Base-by-base conservation (phyloP, 2,329 filamentous ascomycete species). In the Trichophyton verrucosum region DNA sequence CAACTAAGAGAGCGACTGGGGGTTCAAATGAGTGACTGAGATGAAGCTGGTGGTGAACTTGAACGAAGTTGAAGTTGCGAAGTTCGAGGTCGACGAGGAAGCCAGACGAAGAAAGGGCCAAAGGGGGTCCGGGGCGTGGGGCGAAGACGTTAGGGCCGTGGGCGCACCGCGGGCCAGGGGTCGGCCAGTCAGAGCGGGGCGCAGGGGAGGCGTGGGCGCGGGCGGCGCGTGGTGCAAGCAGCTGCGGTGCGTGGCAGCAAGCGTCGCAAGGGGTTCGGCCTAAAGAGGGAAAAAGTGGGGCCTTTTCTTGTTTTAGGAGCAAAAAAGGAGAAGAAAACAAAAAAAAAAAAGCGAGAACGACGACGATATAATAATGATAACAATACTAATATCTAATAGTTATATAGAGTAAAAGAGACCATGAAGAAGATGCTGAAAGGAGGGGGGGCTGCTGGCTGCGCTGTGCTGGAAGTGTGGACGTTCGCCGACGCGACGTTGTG, bases 81-180 rank as follows among this genome's bases (percentile, higher is more conserved):
- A 46, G 33, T 38, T 38, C 11, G 60, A 58, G 65, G 67, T 64
- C 64, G 65, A 66, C 61, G 65, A 65, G 62, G 59, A 64, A 64
- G 66, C 57, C 63, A 66, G 27, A 30, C 27, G 27, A 66, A 66
- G 64, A 36, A 61, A 42, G 61, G 61, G 62, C 56, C 62, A 53
- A 62, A 65, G 65, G 61, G 63, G 61, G 61, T 49, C 27, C 17
- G 42, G 58, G 22, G 15, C 44, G 42, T 58, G 27, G 53, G 36
- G 24, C 8, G 30, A 56, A 57, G 27, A 22, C 24, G 49, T 13
- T 17, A 51, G 20, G 20, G 22, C 20, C 49, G 49, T 53, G 22
- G 49, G 22, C 49, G 8, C n/a, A 53, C 11, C 3, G 22, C 49
- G 49, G 49, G 24, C 13, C 17, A 24, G 49, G 13, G 22, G 49